Evolutionary conservation across 768 basidiomycete genomes (phyloP), one percentile per base, ranked within the genome.

Genomic region (Tylopilus subfusipes): DNA sequence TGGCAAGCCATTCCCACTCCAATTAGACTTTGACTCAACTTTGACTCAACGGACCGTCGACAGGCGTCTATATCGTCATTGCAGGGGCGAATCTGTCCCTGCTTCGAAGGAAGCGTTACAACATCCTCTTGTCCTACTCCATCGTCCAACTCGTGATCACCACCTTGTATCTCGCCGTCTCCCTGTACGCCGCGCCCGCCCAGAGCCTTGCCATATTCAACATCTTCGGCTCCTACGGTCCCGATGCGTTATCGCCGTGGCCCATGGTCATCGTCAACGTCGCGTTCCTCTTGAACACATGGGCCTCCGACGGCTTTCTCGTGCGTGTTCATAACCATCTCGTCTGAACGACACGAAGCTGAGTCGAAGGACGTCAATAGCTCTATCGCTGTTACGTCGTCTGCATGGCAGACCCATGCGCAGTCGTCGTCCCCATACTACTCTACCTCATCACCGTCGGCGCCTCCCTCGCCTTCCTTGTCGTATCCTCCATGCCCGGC

Each of bases 381-480:
- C 55, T 66, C 25, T 66, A 66, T 24, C 65, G 65, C 9, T 67
- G 59, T 22, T 50, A 67, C 31, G 25, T 65, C 40, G 53, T 67
- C 31, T 64, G 59, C 39, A 54, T 48, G 57, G 55, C 31, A 2
- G 51, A 57, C 53, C 25, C 16, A 29, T 31, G 4, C 24, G 40
- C 29, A 0, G 0, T 61, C 0, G 31, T 21, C 6, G 1, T 48
- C 0, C 59, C 64, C 2, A 30, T 13, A 5, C 2, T 56, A 2
- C 22, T 66, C n/a, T 66, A 67, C n/a, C 13, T 66, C 18, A 42
- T 46, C 39, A 62, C 55, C 27, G 11, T 65, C 10, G 60, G 42
- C 2, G 3, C 63, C 3, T 64, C 65, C 2, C 2, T 65, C 0
- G 63, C 55, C 22, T 65, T 53, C 55, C 52, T 65, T 24, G 13